phyloP scores from a whole-genome alignment of 352 stramenopile species.

The Phytopythium sindhum region DNA sequence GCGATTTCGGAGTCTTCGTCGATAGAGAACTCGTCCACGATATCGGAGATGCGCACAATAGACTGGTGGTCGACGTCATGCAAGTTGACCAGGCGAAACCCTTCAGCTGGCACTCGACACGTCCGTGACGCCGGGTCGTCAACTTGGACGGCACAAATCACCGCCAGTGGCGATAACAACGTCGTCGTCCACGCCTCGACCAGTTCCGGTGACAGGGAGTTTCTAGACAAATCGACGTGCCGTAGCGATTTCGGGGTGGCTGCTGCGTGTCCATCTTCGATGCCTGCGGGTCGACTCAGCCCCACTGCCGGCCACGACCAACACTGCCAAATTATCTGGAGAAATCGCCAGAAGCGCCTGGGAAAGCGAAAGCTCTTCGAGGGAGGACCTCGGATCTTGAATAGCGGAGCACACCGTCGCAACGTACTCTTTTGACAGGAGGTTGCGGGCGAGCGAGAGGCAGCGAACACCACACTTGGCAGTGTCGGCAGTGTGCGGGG shows the following conservation, averaged over 20 bases:
- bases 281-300: not conserved
- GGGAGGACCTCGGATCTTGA: not conserved
- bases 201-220: not conserved
- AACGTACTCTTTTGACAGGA: conserved; percentile 19
- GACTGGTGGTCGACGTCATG: too few relatives aligned
- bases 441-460: conserved; percentile 29
- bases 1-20: not conserved
- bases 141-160: not conserved
- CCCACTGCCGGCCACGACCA: conserved; percentile 2
- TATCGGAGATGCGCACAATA: not conserved
- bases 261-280: not conserved
- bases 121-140: not conserved
- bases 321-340: not conserved
- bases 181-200: not conserved
- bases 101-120: not conserved
- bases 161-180: not conserved
- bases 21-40: not conserved
- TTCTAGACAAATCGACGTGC: conserved; percentile 3
- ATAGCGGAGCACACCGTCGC: conserved; percentile 32
- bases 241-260: not conserved
- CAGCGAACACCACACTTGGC: conserved; percentile 15
- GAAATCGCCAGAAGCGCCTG: not conserved
- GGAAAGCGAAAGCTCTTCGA: not conserved
- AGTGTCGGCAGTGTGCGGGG: not conserved
- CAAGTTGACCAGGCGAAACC: not conserved